These are phyloP conservation scores for Leishmania aethiopica DNA, from an alignment of 208 protist species.

Conservation along the genomic window DNA sequence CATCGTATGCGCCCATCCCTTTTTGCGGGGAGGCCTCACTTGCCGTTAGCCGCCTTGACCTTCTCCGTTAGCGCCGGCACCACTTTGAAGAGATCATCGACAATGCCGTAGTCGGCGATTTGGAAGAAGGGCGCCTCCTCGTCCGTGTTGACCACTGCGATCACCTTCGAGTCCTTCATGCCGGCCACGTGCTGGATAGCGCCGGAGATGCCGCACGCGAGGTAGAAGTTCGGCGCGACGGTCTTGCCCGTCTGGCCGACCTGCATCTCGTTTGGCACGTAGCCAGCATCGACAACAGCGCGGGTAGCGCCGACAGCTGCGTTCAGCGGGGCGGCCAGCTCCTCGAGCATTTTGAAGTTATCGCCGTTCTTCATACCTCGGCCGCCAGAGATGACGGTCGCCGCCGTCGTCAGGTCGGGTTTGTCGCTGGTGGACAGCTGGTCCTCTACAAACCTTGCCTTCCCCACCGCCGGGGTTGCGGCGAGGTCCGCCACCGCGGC, in stretches of 20 bases:
- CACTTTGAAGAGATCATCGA: conserved; percentile 96
- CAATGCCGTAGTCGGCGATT: conserved; percentile 97
- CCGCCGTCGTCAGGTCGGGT: conserved; percentile 94
- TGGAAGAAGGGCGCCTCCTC: conserved; percentile 98
- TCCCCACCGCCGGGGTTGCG: conserved; percentile 34
- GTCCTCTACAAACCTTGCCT: conserved; percentile 67
- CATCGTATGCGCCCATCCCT: neutral
- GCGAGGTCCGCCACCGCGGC: conserved; percentile 40
- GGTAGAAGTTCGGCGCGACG: conserved; percentile 98
- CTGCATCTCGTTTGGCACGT: conserved; percentile 95
- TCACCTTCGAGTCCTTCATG: conserved; percentile 99
- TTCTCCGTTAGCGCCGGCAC: conserved; percentile 93
- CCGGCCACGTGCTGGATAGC: conserved; percentile 97
- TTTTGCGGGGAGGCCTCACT: conserved; percentile 14
- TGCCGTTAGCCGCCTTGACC: conserved; percentile 55
- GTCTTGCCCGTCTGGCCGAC: conserved; percentile 99
- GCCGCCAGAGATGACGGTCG: conserved; percentile 94
- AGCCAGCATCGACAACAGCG: conserved; percentile 97
- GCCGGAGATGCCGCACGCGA: conserved; percentile 97
- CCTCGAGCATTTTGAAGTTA: conserved; percentile 98
- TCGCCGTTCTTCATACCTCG: conserved; percentile 96
- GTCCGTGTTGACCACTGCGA: conserved; percentile 98
- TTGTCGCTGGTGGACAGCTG: conserved; percentile 72
- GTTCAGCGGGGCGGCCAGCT: conserved; percentile 93
- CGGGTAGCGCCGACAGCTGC: conserved; percentile 97